Conservation (phyloP, 2,329 filamentous ascomycete species). For the Curvularia spicifera region DNA sequence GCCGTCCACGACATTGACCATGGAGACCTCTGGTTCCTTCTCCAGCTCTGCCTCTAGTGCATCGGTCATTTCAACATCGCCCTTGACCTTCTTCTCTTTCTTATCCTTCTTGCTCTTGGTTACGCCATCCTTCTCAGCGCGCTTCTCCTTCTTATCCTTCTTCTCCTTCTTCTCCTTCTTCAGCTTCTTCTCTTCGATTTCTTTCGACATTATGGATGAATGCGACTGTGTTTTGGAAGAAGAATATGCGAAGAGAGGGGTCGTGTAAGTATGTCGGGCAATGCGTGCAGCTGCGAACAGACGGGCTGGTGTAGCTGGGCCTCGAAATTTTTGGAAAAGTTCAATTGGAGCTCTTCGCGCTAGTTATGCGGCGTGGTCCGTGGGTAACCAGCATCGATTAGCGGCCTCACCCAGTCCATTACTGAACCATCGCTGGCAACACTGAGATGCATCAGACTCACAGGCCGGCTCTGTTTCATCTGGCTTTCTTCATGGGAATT, state of each 20-base stretch:
- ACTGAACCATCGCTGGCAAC: not conserved
- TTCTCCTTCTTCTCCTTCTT: constrained; percentile 58
- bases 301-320: constrained; percentile 11
- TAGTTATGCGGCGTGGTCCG: constrained; percentile 13
- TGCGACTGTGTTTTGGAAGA: constrained; percentile 9
- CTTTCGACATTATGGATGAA: constrained; percentile 45
- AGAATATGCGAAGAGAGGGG: not conserved
- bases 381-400: constrained; percentile 13
- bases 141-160: constrained; percentile 73
- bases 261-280: constrained; percentile 2
- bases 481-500: not conserved
- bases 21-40: constrained; percentile 64
- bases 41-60: constrained; percentile 64
- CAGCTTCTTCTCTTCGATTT: constrained; percentile 48
- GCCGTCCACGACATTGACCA: constrained; percentile 50
- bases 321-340: constrained; percentile 20
- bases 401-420: constrained; percentile 2
- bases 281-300: constrained; percentile 19
- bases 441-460: not conserved
- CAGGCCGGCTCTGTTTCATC: not conserved
- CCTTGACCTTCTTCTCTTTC: constrained; percentile 73
- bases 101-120: constrained; percentile 62
- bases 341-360: constrained; percentile 18
- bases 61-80: constrained; percentile 60
- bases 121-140: constrained; percentile 49